Percentiles rank a stretch among this genome's conserved stretches.
Conservation (phyloP, 768 basidiomycete genomes). For the Agaricus blazei region DNA sequence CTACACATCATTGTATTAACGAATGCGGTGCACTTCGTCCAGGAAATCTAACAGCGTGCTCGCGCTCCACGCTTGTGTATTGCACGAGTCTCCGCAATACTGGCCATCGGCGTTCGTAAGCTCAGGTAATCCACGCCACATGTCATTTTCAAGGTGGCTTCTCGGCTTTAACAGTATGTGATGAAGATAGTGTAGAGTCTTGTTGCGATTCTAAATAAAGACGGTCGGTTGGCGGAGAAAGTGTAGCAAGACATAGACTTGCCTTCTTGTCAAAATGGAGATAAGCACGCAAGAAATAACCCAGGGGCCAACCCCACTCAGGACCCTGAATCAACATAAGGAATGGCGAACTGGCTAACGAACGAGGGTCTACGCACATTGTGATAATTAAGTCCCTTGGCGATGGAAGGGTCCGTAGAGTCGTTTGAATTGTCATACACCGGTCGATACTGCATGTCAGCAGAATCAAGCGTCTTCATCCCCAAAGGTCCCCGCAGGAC, state of each 20-base stretch:
- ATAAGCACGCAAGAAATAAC: conserved; percentile 93
- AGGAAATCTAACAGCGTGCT: conserved; percentile 90
- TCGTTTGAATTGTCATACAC: conserved; percentile 94
- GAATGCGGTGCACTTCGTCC: conserved; percentile 58
- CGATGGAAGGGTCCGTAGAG: conserved; percentile 71
- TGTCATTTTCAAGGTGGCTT: conserved; percentile 68
- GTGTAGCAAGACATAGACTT: too few relatives aligned
- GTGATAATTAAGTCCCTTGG: conserved; percentile 95
- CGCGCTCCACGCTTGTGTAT: conserved; percentile 95
- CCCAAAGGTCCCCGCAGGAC: conserved; percentile 85
- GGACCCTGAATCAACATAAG: conserved; percentile 54
- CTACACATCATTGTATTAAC: background rate
- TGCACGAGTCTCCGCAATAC: conserved; percentile 84
- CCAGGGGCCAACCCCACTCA: conserved; percentile 94
- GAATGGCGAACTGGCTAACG: conserved; percentile 9
- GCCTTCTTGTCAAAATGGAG: conserved; percentile 65
- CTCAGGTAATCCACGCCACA: conserved; percentile 95
- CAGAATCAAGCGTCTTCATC: conserved; percentile 93
- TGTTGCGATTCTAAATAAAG: conserved; percentile 48
- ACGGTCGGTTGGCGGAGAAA: conserved; percentile 7
- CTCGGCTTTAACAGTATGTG: conserved; percentile 66
- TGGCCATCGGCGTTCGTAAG: conserved; percentile 82
- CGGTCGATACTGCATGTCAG: conserved; percentile 85
- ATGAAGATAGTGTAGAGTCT: conserved; percentile 80
- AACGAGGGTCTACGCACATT: conserved; percentile 40